phyloP scores from a whole-genome alignment of 208 protist genomes.

The Wallacemonas sp. region DNA sequence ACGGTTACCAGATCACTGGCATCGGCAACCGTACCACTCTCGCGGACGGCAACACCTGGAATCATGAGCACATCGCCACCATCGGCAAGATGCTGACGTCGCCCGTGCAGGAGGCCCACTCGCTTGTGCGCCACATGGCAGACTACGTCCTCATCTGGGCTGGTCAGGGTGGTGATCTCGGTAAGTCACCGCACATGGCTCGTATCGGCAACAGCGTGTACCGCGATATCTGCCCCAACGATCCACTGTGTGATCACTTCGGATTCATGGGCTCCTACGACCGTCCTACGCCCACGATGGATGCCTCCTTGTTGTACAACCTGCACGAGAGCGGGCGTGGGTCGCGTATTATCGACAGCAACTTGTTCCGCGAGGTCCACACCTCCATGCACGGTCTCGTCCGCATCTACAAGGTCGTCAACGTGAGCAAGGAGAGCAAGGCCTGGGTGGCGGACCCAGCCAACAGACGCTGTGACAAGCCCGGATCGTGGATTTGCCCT shows the following conservation, averaged over 20 bases:
- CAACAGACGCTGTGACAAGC: conserved; percentile 45
- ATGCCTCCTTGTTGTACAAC: conserved; percentile 62
- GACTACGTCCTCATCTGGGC: conserved; percentile 96
- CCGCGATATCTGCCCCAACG: conserved; percentile 67
- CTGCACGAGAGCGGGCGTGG: conserved; percentile 19
- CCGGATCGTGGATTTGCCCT: conserved; percentile 64
- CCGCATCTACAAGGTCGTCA: conserved; percentile 96
- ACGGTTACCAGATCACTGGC: conserved; percentile 98
- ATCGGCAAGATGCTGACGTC: conserved; percentile 92
- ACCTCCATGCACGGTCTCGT: conserved; percentile 96
- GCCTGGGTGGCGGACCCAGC: conserved; percentile 57
- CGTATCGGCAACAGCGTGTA: conserved; percentile 83
- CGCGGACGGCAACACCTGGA: conserved; percentile 99
- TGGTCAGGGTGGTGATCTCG: conserved; percentile 37
- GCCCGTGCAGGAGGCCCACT: conserved; percentile 89
- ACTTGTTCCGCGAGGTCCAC: conserved; percentile 88
- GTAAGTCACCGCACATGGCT: conserved; percentile 67
- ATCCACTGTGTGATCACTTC: conserved; percentile 47
- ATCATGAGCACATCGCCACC: conserved; percentile 98
- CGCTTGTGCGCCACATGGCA: conserved; percentile 92
- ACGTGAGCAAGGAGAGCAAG: conserved; percentile 71
- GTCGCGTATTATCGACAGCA: background rate
- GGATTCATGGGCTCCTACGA: conserved; percentile 6
- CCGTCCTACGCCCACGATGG: conserved; percentile 49
- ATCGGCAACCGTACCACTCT: conserved; percentile 96